Base-by-base conservation (phyloP, 2,329 filamentous ascomycete species). In the Plectosphaerella cucumerina region DNA sequence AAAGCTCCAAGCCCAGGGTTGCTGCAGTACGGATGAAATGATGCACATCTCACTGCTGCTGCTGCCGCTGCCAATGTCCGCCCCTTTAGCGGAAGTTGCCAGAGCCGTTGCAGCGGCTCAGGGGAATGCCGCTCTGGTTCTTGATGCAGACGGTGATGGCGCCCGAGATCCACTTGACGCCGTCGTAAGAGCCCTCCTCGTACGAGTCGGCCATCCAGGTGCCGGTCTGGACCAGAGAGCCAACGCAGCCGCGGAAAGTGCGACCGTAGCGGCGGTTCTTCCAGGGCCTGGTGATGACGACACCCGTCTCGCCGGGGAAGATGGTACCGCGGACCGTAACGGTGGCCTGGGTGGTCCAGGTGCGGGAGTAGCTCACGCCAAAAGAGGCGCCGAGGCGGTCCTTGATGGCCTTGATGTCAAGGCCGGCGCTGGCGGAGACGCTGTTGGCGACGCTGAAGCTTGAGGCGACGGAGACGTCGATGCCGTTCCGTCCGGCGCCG, bases 181-280 rank as follows among this genome's bases (percentile, higher is more conserved):
- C 47, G 49, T 52, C 47, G 42, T 53, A 53, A n/a, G 49, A 23
- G 31, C 52, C 49, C 10, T 51, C 43, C 43, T 55, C 53, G 48
- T 53, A 44, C 10, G 45, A 44, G 31, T 53, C 48, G 33, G 45
- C 50, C 21, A 47, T 55, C 39, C 47, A 55, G 15, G 53, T 55
- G 20, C 50, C 53, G 12, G 48, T 50, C 50, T 50, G 41, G 6
- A 6, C 23, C n/a, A 50, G 31, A 18, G 22, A 37, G n/a, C 51
- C 53, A 12, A 53, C 23, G 10, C 53, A 55, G 42, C 53, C 53
- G 23, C 53, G 53, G 51, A 50, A 49, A 26, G 45, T 31, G 31
- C 48, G 53, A 35, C 53, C 53, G 45, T 49, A 55, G 26, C 35
- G 42, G 45, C 53, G 53, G 22, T 22, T 53, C 39, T 47, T 53